Base-by-base conservation (phyloP, 176 grass and related monocot species). In the Rhipidocladum racemiflorum region DNA sequence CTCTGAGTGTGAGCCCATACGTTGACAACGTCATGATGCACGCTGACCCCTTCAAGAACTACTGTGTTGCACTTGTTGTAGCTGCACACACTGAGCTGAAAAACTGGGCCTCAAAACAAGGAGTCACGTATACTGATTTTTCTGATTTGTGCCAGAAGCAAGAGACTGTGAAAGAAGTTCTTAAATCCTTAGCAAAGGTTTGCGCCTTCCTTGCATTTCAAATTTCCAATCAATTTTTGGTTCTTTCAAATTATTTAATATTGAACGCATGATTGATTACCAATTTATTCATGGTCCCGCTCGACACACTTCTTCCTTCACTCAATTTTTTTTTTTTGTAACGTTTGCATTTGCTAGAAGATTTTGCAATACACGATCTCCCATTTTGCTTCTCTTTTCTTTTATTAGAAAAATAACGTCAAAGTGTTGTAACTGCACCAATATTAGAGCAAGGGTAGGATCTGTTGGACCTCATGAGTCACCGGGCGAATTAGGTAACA, bases 1-100 rank as follows among this genome's bases (percentile, higher is more conserved):
- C 56, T 73, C 60, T 99, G 74, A 90, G 93, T 36, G 83, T 87
- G 32, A 90, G 92, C 70, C 81, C 89, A 3, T 99, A 95, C 48
- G 89, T 91, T 38, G 92, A 93, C 79, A 93, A 88, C 80, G 90
- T 99, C 87, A 99, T 99, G 89, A 20, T 99, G 44, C 92, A 95
- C 70, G 92, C 91, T 3, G 89, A 93, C 83, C 92, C 96, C 80
- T 91, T 91, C 68, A 87, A 95, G 56, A 95, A 44, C 77, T 90
- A 83, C 40, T 95, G 92, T 38, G 96, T 93, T 27, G 91, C 91
- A 0, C 93, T 99, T 42, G 63, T 93, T 35, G 93, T 91, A 72
- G 72, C 85, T 70, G 76, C 83, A 66, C 83, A 60, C 16, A 54
- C 72, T 40, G 85, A 92, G 35, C 72, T 99, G 28, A 83, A 96